A percentile compares a stretch with the other conserved stretches of the same genome.
These are phyloP conservation scores for Gypsophila paniculata DNA, from an alignment of 179 eudicot genomes.

Conservation along the genomic window DNA sequence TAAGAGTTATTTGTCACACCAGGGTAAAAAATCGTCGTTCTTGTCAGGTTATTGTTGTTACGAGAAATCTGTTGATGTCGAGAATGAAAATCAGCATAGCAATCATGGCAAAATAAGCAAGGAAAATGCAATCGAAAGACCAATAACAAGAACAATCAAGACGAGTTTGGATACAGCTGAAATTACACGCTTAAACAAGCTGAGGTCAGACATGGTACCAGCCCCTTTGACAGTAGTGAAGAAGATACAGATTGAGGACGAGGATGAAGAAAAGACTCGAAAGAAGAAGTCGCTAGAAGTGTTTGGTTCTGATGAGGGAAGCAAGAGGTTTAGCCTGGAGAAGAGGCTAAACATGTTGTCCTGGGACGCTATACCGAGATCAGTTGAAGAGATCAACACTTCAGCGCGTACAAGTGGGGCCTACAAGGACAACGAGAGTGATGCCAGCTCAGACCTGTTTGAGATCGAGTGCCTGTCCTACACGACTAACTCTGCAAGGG, in stretches of 20 bases:
- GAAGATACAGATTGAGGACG: background rate
- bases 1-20: slow-evolving; percentile 8
- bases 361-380: slow-evolving; percentile 50
- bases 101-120: background rate
- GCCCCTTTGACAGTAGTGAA: background rate
- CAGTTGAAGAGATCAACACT: background rate
- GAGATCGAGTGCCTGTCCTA: slow-evolving; percentile 66
- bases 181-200: slow-evolving; percentile 21
- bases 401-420: slow-evolving; percentile 23
- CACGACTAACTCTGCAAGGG: slow-evolving; percentile 31
- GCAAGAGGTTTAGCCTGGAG: slow-evolving; percentile 31
- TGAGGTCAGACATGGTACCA: background rate
- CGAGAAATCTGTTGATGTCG: slow-evolving; percentile 43
- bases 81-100: slow-evolving; percentile 26
- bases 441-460: slow-evolving; percentile 75
- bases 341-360: slow-evolving; percentile 41
- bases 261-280: background rate
- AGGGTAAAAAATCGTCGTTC: slow-evolving; percentile 40
- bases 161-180: slow-evolving; percentile 23
- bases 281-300: slow-evolving; percentile 11
- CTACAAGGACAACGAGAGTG: slow-evolving; percentile 49
- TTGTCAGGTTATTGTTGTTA: slow-evolving; percentile 50
- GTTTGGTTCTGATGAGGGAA: slow-evolving; percentile 15
- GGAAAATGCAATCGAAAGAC: slow-evolving; percentile 1
- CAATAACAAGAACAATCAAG: slow-evolving; percentile 14